Evolutionary conservation across 371 early-diverging fungal species (phyloP).

Genomic region (Actinomortierella wolfii): DNA sequence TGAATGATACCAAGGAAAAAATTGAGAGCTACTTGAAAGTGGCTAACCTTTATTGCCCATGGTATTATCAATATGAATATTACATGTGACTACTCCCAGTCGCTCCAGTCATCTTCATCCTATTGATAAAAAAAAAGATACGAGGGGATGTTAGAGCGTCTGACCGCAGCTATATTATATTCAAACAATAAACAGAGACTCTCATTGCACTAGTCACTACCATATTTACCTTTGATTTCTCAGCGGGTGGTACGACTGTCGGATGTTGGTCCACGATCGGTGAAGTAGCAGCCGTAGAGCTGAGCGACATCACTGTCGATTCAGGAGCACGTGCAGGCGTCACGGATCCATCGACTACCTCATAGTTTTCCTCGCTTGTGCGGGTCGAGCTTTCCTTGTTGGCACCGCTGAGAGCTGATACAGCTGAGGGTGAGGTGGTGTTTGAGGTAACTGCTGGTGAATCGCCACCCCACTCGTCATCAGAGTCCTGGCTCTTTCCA

Average conservation of each 20-base stretch:
- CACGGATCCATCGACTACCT: slow-evolving; percentile 28
- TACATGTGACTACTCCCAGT: slow-evolving; percentile 34
- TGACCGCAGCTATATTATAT: no score
- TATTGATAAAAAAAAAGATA: not conserved
- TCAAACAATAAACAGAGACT: no score
- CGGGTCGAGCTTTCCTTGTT: slow-evolving; percentile 38
- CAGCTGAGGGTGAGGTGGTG: slow-evolving; percentile 14
- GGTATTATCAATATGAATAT: no score
- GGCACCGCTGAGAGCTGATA: slow-evolving; percentile 8
- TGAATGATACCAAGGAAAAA: no score
- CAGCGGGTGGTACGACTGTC: no score
- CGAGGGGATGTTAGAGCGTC: no score
- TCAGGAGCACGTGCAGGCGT: slow-evolving; percentile 28
- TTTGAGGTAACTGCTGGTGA: slow-evolving; percentile 15
- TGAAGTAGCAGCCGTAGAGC: slow-evolving; percentile 22
- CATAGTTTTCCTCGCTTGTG: slow-evolving; percentile 37
- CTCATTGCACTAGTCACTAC: no score
- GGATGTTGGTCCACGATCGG: slow-evolving; percentile 17
- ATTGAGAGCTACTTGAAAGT: no score
- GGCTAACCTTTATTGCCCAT: no score
- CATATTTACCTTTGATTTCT: slow-evolving; percentile 29
- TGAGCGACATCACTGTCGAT: slow-evolving; percentile 16
- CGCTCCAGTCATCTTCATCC: slow-evolving; percentile 48
- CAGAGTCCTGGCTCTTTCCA: slow-evolving; percentile 10
- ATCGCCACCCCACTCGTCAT: slow-evolving; percentile 34